Evolutionary conservation across 2,329 filamentous ascomycete species (phyloP).

Genomic region (Aspergillus quadrilineatus): DNA sequence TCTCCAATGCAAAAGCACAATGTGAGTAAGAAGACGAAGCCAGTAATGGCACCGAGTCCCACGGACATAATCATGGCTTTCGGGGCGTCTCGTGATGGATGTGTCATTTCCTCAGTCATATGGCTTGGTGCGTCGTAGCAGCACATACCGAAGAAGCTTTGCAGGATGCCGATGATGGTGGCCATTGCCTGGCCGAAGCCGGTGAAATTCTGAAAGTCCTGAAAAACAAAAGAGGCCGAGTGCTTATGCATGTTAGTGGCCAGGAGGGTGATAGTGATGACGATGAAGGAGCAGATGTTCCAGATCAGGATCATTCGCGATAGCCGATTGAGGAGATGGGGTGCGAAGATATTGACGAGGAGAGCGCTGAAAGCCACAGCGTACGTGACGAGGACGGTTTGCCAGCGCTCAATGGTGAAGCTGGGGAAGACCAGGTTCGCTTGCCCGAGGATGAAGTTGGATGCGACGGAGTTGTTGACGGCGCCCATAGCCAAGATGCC

Average conservation of each 20-base stretch:
- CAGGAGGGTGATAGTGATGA: constrained; percentile 53
- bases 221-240: constrained; percentile 54
- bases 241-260: constrained; percentile 55
- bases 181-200: constrained; percentile 52
- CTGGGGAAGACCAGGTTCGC: constrained; percentile 52
- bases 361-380: constrained; percentile 47
- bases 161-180: constrained; percentile 53
- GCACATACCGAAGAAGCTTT: constrained; percentile 56
- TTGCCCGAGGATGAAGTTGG: constrained; percentile 56
- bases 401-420: constrained; percentile 57
- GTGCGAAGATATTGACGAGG: constrained; percentile 49
- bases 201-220: constrained; percentile 55
- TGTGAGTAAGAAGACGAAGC: constrained; percentile 50
- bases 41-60: constrained; percentile 46
- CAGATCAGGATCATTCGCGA: constrained; percentile 51
- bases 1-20: constrained; percentile 55
- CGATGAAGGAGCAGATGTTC: constrained; percentile 54
- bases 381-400: constrained; percentile 55
- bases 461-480: constrained; percentile 53
- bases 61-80: constrained; percentile 49
- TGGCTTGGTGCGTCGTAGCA: constrained; percentile 50
- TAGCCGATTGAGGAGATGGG: constrained; percentile 53
- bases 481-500: constrained; percentile 49
- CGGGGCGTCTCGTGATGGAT: constrained; percentile 32
- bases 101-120: constrained; percentile 48